Conservation (phyloP, 2,329 filamentous ascomycete species). For the Sclerotinia glacialis region DNA sequence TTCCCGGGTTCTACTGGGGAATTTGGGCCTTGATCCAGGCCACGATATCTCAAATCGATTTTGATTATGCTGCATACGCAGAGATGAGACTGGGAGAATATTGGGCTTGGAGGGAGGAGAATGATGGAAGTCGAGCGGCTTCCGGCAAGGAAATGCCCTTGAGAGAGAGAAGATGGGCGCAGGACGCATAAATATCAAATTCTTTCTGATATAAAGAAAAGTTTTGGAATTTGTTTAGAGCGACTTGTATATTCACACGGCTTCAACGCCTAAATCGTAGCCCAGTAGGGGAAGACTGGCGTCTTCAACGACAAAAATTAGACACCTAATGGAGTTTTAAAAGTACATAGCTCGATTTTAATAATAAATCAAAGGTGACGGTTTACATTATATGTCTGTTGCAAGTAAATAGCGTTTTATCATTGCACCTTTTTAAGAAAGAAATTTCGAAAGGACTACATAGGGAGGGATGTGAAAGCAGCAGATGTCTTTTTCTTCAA, state of each 20-base stretch:
- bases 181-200: conserved; percentile 30
- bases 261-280: conserved; percentile 25
- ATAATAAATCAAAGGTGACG: neutral
- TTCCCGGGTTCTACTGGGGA: conserved; percentile 89
- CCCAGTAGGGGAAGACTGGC: conserved; percentile 4
- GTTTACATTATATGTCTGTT: neutral
- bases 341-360: conserved; percentile 11
- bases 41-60: conserved; percentile 90
- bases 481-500: too few relatives aligned
- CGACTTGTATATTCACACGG: conserved; percentile 23
- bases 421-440: neutral
- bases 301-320: conserved; percentile 25
- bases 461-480: neutral
- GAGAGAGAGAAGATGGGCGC: conserved; percentile 73
- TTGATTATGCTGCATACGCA: conserved; percentile 92
- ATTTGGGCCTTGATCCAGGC: conserved; percentile 96
- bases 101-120: conserved; percentile 82
- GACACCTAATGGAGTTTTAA: conserved; percentile 15
- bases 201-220: neutral
- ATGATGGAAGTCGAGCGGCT: conserved; percentile 57
- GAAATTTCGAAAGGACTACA: neutral
- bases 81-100: conserved; percentile 85
- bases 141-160: conserved; percentile 62
- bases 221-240: conserved; percentile 15
- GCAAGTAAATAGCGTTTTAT: neutral